Evolutionary conservation across 2,329 filamentous ascomycete genomes (phyloP), one percentile per base, ranked within the genome.

Genomic region (Alternaria dauci): DNA sequence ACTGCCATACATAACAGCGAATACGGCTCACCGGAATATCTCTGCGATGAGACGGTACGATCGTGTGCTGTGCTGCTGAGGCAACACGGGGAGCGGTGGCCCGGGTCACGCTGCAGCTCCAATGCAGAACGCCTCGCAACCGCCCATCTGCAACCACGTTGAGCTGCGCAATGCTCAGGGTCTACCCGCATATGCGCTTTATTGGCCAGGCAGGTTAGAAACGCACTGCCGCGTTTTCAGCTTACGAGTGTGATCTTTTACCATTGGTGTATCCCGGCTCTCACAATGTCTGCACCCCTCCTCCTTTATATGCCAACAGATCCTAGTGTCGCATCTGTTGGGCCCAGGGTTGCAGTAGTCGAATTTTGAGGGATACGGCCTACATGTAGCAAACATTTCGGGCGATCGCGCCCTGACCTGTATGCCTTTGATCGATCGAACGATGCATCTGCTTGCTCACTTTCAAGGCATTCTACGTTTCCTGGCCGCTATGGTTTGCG

Each of bases 71-170:
- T 67, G 61, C 50, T 44, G 58, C 38, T 57, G 52, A 30, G 38
- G n/a, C 51, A 44, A 47, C 42, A 57, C 51, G 46, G 25, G 44
- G 39, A 52, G 39, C 34, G 42, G 41, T 61, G 57, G 34, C 51
- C 52, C 44, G 50, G 59, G 55, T 51, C 59, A 65, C 44, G 62
- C 20, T 50, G 46, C 60, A 62, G 50, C 51, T 55, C 26, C 28
- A 61, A 41, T 52, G 44, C 55, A 34, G 50, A 48, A 50, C 51
- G 56, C 52, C 52, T 63, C 50, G 59, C 62, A 68, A 36, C 50
- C 61, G 48, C 64, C 52, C 57, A 62, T 65, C 62, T 66, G 65
- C 59, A 63, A 62, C 67, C 67, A 67, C 63, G 55, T 63, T 67
- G 54, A 64, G 65, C 65, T 66, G 58, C 63, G 65, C 50, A 57